A percentile compares a stretch with the other conserved stretches of the same genome.
Conservation (phyloP, 257 asterid species). For the Leonotis leonurus region DNA sequence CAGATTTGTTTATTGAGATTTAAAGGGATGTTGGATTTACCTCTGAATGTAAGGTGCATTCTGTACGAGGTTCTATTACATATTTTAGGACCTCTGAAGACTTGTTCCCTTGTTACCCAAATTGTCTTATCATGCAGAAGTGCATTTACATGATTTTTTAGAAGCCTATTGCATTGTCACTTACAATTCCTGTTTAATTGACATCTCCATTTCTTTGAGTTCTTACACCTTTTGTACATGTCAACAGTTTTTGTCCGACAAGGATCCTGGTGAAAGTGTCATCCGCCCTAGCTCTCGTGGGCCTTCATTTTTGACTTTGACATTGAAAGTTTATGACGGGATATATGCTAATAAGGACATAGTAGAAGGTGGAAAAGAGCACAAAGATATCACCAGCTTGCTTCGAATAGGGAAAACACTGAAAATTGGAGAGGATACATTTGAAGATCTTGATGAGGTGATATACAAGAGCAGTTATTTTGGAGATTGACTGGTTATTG, state of each 20-base stretch:
- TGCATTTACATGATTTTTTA: background rate
- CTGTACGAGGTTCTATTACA: background rate
- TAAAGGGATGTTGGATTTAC: too few species aligned
- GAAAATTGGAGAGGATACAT: constrained; percentile 95
- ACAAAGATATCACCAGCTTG: constrained; percentile 86
- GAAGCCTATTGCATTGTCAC: background rate
- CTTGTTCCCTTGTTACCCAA: too few species aligned
- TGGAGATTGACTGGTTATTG: background rate
- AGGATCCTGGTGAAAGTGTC: constrained; percentile 87
- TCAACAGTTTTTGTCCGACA: constrained; percentile 64
- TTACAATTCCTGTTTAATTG: background rate
- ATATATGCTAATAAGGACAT: constrained; percentile 90
- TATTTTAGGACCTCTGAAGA: too few species aligned
- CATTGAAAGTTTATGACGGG: constrained; percentile 70
- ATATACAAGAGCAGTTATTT: constrained; percentile 1
- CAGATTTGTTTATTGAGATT: too few species aligned
- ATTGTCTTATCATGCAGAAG: too few species aligned
- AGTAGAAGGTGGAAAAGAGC: constrained; percentile 87
- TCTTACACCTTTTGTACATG: constrained; percentile 4
- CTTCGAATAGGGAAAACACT: constrained; percentile 85
- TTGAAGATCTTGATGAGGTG: constrained; percentile 98
- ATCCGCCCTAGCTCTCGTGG: constrained; percentile 94
- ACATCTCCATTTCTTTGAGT: background rate
- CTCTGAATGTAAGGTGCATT: background rate
- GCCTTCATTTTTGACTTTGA: constrained; percentile 68